Evolutionary conservation across 306 rosid species (phyloP).

Genomic region (Chamaecrista fasciculata): DNA sequence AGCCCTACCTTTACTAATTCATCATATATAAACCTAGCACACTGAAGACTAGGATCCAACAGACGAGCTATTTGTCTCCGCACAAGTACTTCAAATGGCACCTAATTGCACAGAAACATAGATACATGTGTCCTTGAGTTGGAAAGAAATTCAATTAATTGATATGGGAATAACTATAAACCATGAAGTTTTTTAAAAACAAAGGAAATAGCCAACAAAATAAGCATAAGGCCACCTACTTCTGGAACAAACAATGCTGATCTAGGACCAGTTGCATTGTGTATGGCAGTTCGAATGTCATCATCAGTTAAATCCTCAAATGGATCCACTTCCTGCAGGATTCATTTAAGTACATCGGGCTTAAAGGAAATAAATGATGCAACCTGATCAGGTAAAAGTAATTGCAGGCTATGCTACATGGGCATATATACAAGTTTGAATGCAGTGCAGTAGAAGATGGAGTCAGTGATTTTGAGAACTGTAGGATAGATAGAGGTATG

Average conservation of each 20-base stretch:
- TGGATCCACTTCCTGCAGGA: slow-evolving; percentile 90
- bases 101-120: slow-evolving; percentile 48
- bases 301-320: slow-evolving; percentile 94
- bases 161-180: background rate
- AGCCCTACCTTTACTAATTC: slow-evolving; percentile 78
- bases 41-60: slow-evolving; percentile 93
- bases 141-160: background rate
- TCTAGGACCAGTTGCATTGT: slow-evolving; percentile 93
- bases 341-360: slow-evolving; percentile 24
- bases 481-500: background rate
- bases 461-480: background rate
- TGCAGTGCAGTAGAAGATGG: background rate
- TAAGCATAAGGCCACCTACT: slow-evolving; percentile 46
- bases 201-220: slow-evolving; percentile 6
- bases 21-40: slow-evolving; percentile 93
- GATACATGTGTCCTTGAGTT: slow-evolving; percentile 6
- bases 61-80: slow-evolving; percentile 84
- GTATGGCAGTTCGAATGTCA: slow-evolving; percentile 94
- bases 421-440: background rate
- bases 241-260: slow-evolving; percentile 95
- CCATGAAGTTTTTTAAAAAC: background rate
- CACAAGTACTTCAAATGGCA: slow-evolving; percentile 90
- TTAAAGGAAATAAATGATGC: slow-evolving; percentile 16
- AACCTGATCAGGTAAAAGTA: background rate
- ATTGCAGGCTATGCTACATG: background rate